Evolutionary conservation across 371 early-diverging fungal genomes (phyloP), one percentile per base, ranked within the genome.

Genomic region (Mucor racemosus): DNA sequence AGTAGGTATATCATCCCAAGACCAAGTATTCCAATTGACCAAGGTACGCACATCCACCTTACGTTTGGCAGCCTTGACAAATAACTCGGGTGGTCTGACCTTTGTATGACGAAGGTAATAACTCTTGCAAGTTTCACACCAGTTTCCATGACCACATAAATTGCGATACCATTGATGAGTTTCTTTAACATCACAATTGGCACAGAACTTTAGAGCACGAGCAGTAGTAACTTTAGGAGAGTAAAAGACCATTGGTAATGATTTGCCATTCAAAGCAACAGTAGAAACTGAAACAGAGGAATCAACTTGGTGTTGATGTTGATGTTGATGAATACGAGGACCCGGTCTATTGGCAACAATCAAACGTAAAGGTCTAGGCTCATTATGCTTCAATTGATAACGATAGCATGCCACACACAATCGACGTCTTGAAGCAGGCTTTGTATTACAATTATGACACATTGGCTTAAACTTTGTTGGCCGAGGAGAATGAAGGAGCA

Each of bases 121-220:
- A 34, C 78, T 79, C 64, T 79, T 82, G 46, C 82, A 82, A 1
- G 80, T 82, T 42, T 82, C 80, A 56, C 82, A 82, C 82, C 82
- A 82, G 58, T 82, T 76, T 1, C 82, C 82, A 26, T 67, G 40
- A 35, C 82, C 82, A 58, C 80, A 78, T 6, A 79, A 46, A 59
- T 82, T 82, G 8, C 80, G 75, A 44, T 79, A 82, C 80, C 82
- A 82, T 68, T 82, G 82, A 64, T 82, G 82, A 0, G 82, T 82
- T 58, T 78, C 76, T 35, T 67, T 67, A 4, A 82, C 78, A 36
- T 74, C 68, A 48, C 82, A 82, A 46, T 82, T 82, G 35, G 74
- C 78, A 62, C 82, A 82, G 3, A 21, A 55, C 42, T 82, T 82
- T 17, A 65, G 57, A 0, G 60, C 34, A 13, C 54, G 57, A 3